Evolutionary conservation across 169 alveolate genomes (phyloP).

Genomic region (Cryptosporidium ubiquitum): DNA sequence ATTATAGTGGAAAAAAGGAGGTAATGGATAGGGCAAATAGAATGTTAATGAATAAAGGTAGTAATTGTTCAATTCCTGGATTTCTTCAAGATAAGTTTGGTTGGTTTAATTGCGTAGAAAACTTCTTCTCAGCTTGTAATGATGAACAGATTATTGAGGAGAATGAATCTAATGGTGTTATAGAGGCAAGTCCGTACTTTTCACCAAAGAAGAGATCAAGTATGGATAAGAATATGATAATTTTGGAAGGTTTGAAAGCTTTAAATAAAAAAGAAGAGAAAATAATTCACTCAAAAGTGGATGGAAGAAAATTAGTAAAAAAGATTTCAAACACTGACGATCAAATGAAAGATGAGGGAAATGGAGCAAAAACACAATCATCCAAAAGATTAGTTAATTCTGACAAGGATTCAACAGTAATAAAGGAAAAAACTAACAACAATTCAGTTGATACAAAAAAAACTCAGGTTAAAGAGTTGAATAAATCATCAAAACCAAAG

Average conservation of each 20-base stretch:
- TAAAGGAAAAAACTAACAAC: not conserved
- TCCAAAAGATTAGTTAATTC: not conserved
- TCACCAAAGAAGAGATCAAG: not conserved
- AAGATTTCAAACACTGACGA: not conserved
- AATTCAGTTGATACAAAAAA: not conserved
- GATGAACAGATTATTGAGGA: constrained; percentile 20
- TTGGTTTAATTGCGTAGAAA: constrained; percentile 33
- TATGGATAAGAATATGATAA: not conserved
- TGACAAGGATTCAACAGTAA: not conserved
- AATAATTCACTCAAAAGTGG: not conserved
- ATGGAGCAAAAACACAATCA: not conserved
- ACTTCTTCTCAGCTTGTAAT: constrained; percentile 37
- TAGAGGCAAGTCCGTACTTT: not conserved
- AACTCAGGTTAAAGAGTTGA: not conserved
- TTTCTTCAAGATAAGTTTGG: constrained; percentile 4
- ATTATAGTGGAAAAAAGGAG: constrained; percentile 49
- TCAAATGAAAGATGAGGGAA: not conserved
- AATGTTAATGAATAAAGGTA: not conserved
- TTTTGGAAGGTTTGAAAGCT: not conserved
- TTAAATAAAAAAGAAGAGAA: not conserved
- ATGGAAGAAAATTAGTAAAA: not conserved
- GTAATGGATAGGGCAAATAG: constrained; percentile 58
- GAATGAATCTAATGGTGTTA: not conserved
- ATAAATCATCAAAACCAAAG: not conserved
- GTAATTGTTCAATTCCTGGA: not conserved